A percentile compares a stretch with the other conserved stretches of the same genome.
Evolutionary conservation across 164 flowering plant genomes (phyloP).

Genomic region (Vitis rotundifolia): DNA sequence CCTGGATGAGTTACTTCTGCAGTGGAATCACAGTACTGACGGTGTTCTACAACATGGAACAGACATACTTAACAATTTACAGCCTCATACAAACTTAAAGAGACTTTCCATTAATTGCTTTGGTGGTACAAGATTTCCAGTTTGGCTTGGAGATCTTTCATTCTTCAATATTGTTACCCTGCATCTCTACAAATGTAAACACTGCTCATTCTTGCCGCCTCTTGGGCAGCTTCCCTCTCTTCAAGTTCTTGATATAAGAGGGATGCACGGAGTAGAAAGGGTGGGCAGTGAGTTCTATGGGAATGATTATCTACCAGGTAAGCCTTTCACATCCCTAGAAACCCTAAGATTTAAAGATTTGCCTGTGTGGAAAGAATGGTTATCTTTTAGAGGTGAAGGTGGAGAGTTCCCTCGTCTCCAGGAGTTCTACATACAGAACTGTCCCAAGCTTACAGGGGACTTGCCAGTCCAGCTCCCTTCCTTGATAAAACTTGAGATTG

Average conservation of each 20-base stretch:
- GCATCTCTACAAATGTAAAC: background rate
- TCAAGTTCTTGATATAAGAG: slow-evolving; percentile 2
- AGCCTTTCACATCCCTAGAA: slow-evolving; percentile 8
- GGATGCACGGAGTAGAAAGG: background rate
- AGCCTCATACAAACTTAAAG: slow-evolving; percentile 14
- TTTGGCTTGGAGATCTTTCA: slow-evolving; percentile 14
- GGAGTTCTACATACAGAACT: slow-evolving; percentile 2
- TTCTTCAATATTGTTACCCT: background rate
- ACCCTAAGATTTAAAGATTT: slow-evolving; percentile 6
- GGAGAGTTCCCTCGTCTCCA: slow-evolving; percentile 13
- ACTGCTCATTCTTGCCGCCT: slow-evolving; percentile 9
- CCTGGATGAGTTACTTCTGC: slow-evolving; percentile 7
- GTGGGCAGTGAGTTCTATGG: slow-evolving; percentile 16
- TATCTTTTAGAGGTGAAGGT: background rate
- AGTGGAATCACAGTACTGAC: slow-evolving; percentile 8
- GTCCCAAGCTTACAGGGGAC: slow-evolving; percentile 1
- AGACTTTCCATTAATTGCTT: slow-evolving; percentile 1
- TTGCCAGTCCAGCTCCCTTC: background rate
- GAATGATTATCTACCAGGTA: background rate
- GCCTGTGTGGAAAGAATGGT: slow-evolving; percentile 20
- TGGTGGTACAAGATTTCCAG: slow-evolving; percentile 18
- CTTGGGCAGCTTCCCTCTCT: slow-evolving; percentile 19
- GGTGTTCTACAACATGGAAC: background rate
- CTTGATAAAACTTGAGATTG: too few relatives aligned
- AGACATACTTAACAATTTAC: slow-evolving; percentile 4